phyloP scores from a whole-genome alignment of 192 early-diverging fungal species.

The Fimicolochytrium jonesii region DNA sequence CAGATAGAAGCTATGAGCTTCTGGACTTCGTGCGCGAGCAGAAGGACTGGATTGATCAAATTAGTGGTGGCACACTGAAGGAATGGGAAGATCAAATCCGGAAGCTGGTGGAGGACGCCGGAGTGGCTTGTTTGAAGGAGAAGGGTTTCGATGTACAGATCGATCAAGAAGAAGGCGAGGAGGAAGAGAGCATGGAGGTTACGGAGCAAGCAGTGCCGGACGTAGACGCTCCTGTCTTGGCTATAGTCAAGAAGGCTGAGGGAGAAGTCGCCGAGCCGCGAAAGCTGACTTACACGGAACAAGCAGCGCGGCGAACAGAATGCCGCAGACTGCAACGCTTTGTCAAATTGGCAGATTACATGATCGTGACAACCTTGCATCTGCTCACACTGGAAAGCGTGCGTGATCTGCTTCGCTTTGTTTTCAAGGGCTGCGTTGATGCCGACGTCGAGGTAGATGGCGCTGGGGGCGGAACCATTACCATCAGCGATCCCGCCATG shows the following conservation, averaged over 20 bases:
- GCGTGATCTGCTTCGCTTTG: conserved; percentile 35
- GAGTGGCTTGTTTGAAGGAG: conserved; percentile 35
- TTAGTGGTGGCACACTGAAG: conserved; percentile 20
- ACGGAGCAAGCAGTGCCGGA: not conserved
- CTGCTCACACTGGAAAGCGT: conserved; percentile 42
- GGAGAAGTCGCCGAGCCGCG: not conserved
- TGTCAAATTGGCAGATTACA: conserved; percentile 57
- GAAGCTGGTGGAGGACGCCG: conserved; percentile 40
- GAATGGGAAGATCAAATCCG: conserved; percentile 38
- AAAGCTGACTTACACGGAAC: conserved; percentile 54
- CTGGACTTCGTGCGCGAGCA: conserved; percentile 46
- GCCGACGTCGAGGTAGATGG: conserved; percentile 48
- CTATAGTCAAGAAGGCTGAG: not conserved
- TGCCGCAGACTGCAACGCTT: conserved; percentile 52
- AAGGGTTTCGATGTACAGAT: conserved; percentile 47
- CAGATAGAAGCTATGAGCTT: conserved; percentile 34
- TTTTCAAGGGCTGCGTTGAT: conserved; percentile 46
- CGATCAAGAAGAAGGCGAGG: conserved; percentile 2
- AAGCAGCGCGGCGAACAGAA: conserved; percentile 52
- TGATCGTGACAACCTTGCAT: conserved; percentile 50
- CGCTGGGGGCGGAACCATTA: conserved; percentile 21
- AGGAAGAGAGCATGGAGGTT: conserved; percentile 1
- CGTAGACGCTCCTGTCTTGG: not conserved
- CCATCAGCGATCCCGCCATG: conserved; percentile 14
- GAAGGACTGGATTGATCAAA: conserved; percentile 37